Evolutionary conservation across 805 yeast species (phyloP), one percentile per base, ranked within the genome.

Genomic region (Helenozyma rhizophorensis): DNA sequence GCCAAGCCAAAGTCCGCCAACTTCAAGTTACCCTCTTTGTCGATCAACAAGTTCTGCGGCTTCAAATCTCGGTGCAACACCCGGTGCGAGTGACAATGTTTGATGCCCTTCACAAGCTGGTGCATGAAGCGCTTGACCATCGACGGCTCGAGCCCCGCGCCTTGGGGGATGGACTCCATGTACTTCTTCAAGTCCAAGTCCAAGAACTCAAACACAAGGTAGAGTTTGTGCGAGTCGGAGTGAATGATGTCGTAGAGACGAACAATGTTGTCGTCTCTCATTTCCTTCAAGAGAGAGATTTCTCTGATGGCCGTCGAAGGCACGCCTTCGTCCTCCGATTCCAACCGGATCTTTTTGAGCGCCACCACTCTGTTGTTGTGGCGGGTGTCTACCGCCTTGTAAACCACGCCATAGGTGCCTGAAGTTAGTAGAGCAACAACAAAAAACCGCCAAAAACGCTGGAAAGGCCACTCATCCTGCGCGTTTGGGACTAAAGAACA

Each of bases 221-320:
- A 90, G 33, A 93, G 72, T 58, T 89, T 93, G 60, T 89, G 94
- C 13, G 84, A 76, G 58, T 90, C 97, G 2, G 96, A 83, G 58
- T 93, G 98, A 41, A 93, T 94, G 44, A 93, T 93, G 60, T 93
- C 96, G 58, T 81, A 86, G 26, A 93, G 70, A 28, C 95, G 71
- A 15, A 93, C 97, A 32, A 90, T 89, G 60, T 90, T 88, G 40
- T 87, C 95, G 62, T 93, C 96, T 44, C 86, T 77, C 72, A 93
- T 73, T 57, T 93, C 98, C 58, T 93, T 90, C 60, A 93, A 73
- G 28, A 93, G 70, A 2, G 97, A 90, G 48, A 93, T 93, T 56
- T 93, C 98, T 50, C 98, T 74, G 38, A 93, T 93, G 5, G 98
- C 97, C 0, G 98, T 93, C 2, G 97, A 88, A 2, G 98, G 98